Evolutionary conservation across 2,329 filamentous ascomycete genomes (phyloP), one percentile per base, ranked within the genome.

Genomic region (Aureobasidium subglaciale): DNA sequence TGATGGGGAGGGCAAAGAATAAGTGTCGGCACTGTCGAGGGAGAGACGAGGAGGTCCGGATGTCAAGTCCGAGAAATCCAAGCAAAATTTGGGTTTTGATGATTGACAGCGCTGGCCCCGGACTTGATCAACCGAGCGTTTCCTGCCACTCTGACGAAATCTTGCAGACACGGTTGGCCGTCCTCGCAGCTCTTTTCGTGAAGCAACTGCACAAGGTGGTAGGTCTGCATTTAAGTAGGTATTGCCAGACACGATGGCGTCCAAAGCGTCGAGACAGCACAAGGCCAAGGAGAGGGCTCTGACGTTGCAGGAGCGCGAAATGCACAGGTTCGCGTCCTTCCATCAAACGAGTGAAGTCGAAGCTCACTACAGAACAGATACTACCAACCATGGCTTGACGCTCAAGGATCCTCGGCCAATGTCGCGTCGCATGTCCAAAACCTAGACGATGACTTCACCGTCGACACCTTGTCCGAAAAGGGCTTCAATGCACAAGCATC

Each of bases 381-480:
- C 46, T 63, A 60, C 41, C 56, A 63, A 43, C 61, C 62, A 11
- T 66, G 65, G 65, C 60, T 66, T 5, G 60, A 60, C 9, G 63
- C 65, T 3, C 49, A 55, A 16, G 56, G 65, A 38, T 61, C 59
- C 13, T 58, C 60, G 1, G 54, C 62, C 24, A 65, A 62, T 40
- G 63, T 67, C 54, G 65, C 65, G 16, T 9, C 18, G 5, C 56
- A 58, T 24, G 42, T 58, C 4, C 40, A 55, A 22, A 35, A 48
- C 27, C 48, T 58, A 2, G 41, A 48, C 24, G 41, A 45, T 20
- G 42, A 48, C 27, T 46, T 58, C 8, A n/a, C 49, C 29, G 18
- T 35, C 10, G 38, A 55, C 18, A 59, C 64, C 42, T 60, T 66
- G 32, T 57, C 61, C 24, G 53, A 59, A 24, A 56, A 59, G 46